Conservation (phyloP, 2,329 filamentous ascomycete genomes). For the Trichoderma guizhouense region DNA sequence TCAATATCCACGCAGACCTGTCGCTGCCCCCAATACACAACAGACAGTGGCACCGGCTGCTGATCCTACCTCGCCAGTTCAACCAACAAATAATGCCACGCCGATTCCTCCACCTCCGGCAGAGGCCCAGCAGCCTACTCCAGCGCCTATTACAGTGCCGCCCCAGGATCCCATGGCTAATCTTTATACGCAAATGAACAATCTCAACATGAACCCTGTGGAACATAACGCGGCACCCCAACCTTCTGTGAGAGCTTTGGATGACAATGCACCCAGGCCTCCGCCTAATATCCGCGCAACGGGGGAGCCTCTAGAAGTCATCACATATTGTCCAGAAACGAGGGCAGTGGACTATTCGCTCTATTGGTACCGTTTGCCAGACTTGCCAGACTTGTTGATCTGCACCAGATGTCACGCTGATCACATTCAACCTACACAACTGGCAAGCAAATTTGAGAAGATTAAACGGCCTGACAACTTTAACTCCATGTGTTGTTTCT, state of each 20-base stretch:
- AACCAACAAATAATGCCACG: not conserved
- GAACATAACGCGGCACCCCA: not conserved
- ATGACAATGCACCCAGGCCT: conserved; percentile 1
- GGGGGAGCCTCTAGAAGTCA: conserved; percentile 25
- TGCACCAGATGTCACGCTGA: conserved; percentile 43
- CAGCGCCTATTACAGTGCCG: not conserved
- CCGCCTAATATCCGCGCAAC: conserved; percentile 16
- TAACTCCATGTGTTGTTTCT: conserved; percentile 32
- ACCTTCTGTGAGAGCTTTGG: not conserved
- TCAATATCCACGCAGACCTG: not conserved
- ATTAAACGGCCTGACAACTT: conserved; percentile 27
- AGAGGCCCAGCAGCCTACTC: not conserved
- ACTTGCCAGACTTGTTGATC: conserved; percentile 32
- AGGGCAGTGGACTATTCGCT: conserved; percentile 29
- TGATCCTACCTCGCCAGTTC: not conserved
- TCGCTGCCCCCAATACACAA: not conserved
- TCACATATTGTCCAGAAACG: conserved; percentile 30
- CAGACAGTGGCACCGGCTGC: not conserved
- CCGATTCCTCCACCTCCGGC: not conserved
- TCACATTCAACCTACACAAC: conserved; percentile 31
- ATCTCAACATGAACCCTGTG: not conserved
- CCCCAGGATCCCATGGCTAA: not conserved
- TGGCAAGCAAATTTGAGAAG: conserved; percentile 31
- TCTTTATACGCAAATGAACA: conserved; percentile 3
- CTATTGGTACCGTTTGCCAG: conserved; percentile 32